Evolutionary conservation across 257 asterid genomes (phyloP).

Genomic region (Primulina tabacum): DNA sequence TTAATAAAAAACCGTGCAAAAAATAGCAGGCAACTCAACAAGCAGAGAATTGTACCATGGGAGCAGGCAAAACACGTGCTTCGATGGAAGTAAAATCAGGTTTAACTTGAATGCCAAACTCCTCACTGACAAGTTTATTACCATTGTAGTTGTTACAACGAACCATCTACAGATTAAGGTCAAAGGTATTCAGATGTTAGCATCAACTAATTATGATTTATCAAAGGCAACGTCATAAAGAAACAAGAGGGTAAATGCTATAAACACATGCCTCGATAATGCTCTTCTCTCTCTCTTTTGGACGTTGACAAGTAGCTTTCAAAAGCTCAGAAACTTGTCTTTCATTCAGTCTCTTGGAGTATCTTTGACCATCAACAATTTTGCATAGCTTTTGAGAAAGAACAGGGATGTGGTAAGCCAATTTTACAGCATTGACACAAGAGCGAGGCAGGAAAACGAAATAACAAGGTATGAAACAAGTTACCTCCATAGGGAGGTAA

Average conservation of each 20-base stretch:
- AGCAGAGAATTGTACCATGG: conserved; percentile 38
- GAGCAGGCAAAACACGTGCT: conserved; percentile 80
- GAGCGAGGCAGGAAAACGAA: not conserved
- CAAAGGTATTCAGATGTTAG: not conserved
- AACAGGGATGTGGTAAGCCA: not conserved
- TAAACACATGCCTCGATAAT: conserved; percentile 34
- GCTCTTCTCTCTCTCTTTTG: conserved; percentile 27
- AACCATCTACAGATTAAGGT: conserved; percentile 45
- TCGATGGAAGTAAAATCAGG: conserved; percentile 44
- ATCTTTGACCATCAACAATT: conserved; percentile 64
- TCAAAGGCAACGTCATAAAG: not conserved
- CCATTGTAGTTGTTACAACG: conserved; percentile 28
- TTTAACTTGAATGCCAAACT: conserved; percentile 59
- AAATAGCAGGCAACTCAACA: not conserved
- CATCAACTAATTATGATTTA: not conserved
- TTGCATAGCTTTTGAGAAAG: conserved; percentile 45
- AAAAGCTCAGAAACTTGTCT: conserved; percentile 60
- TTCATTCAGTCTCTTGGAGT: conserved; percentile 46
- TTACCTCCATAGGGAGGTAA: conserved; percentile 87
- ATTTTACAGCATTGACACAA: not conserved
- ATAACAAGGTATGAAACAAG: not conserved
- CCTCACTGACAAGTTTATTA: conserved; percentile 29
- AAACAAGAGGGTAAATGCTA: conserved; percentile 4
- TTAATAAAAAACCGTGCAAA: not conserved
- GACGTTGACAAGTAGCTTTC: conserved; percentile 80